Base-by-base conservation (phyloP, 129 eudicot species). In the Centella asiatica region DNA sequence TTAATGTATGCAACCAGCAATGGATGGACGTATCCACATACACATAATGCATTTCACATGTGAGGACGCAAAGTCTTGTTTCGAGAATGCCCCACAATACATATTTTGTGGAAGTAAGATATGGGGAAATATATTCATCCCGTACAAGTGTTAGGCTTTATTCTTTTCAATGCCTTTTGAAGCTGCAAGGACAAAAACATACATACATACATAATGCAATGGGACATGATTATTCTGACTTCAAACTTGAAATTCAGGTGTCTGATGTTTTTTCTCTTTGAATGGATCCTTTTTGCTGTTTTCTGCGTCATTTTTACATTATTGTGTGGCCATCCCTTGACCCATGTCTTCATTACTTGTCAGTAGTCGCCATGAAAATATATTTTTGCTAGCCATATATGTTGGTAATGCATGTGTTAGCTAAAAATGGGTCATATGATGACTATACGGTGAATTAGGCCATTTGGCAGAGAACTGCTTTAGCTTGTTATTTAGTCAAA, bases 171-270 rank as follows among this genome's bases (percentile, higher is more conserved):
- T 47, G 44, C 10, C 45, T 46, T 59, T 67, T 24, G 50, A 67
- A 11, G 20, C 14, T 24, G 44, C 28, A 39, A 44, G 28, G 17
- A 24, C 26, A 27, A 47, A 56, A 25, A 28, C n/a, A n/a, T n/a
- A n/a, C n/a, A n/a, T n/a, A 57, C 44, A 45, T 40, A 27, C 49
- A 51, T 37, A 15, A 14, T 52, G 61, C 61, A 36, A 18, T 25
- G 60, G 46, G 70, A 55, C 60, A 66, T 66, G 20, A 66, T 51
- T 33, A 37, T 17, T 36, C 62, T 57, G 58, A 51, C 20, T 31
- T 64, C 31, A 19, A 22, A 14, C 26, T 44, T 45, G 55, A 44
- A 44, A 1, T 46, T 44, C 57, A 44, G 68, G 44, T 27, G 46
- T 51, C 32, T 48, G n/a, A 17, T 10, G 61, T 51, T 66, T 24